Percentiles rank a stretch among this genome's conserved stretches.
Evolutionary conservation across 805 yeast species (phyloP).

Genomic region (Barnettozyma salicaria): DNA sequence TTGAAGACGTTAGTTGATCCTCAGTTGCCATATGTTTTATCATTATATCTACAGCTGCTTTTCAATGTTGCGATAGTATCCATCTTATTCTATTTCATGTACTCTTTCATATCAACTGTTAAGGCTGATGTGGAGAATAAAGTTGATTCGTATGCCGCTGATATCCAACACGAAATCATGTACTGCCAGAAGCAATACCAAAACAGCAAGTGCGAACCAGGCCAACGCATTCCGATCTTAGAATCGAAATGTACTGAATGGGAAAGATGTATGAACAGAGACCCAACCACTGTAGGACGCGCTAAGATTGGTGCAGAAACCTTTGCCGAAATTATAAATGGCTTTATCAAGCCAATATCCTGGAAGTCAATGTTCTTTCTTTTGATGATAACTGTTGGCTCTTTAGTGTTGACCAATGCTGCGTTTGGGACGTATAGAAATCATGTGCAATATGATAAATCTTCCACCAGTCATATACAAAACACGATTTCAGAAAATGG

Average conservation of each 20-base stretch:
- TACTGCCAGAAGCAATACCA: constrained; percentile 64
- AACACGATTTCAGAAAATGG: not conserved
- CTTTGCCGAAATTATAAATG: constrained; percentile 74
- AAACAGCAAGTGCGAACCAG: constrained; percentile 65
- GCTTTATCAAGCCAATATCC: constrained; percentile 65
- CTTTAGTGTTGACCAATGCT: constrained; percentile 44
- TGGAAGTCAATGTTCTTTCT: constrained; percentile 59
- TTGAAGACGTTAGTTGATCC: constrained; percentile 34
- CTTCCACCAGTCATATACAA: not conserved
- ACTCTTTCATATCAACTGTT: constrained; percentile 48
- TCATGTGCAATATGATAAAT: constrained; percentile 16
- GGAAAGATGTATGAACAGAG: constrained; percentile 78
- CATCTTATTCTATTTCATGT: constrained; percentile 45
- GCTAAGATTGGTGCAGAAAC: constrained; percentile 76
- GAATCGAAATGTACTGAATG: constrained; percentile 65
- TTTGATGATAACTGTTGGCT: constrained; percentile 41
- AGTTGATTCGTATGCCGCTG: constrained; percentile 55
- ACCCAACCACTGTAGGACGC: constrained; percentile 60
- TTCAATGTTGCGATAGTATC: constrained; percentile 50
- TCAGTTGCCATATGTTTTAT: constrained; percentile 47
- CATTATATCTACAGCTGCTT: constrained; percentile 57
- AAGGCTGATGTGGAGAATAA: constrained; percentile 65
- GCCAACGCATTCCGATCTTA: constrained; percentile 63
- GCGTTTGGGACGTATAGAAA: constrained; percentile 41
- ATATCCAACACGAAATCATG: constrained; percentile 57